Percentiles rank a stretch among this genome's conserved stretches.
Evolutionary conservation across 257 asterid genomes (phyloP).

Genomic region (Penstemon barbatus): DNA sequence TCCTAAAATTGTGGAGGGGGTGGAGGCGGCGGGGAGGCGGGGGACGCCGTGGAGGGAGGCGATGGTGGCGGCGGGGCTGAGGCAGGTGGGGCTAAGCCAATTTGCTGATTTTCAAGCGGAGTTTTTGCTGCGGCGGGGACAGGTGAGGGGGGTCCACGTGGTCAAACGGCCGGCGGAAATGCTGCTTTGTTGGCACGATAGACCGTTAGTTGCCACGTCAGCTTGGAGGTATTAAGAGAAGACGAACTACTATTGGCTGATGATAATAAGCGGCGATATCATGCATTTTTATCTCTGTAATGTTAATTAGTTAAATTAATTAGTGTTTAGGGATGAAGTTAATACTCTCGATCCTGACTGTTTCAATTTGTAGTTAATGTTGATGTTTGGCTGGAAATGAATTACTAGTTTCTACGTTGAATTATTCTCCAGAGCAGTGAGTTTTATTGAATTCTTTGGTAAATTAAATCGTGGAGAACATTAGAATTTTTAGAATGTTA

Average conservation of each 20-base stretch:
- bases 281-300: background rate
- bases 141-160: slow-evolving; percentile 86
- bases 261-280: background rate
- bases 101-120: slow-evolving; percentile 87
- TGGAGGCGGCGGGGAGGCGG: slow-evolving; percentile 59
- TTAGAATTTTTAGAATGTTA: no score
- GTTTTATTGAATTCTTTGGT: no score
- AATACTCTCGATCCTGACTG: background rate
- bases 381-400: background rate
- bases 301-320: slow-evolving; percentile 7
- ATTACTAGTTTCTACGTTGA: background rate
- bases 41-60: slow-evolving; percentile 77
- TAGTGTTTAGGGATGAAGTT: slow-evolving; percentile 8
- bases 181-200: slow-evolving; percentile 96
- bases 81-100: slow-evolving; percentile 78
- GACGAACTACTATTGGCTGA: no score
- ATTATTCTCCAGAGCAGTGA: background rate
- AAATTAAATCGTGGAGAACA: no score
- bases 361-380: background rate
- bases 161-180: slow-evolving; percentile 81
- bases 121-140: slow-evolving; percentile 67
- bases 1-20: slow-evolving; percentile 69
- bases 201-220: slow-evolving; percentile 88
- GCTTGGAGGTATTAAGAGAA: slow-evolving; percentile 68
- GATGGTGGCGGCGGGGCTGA: slow-evolving; percentile 67